Evolutionary conservation across 2,329 filamentous ascomycete species (phyloP).

Genomic region (Colletotrichum sp.): DNA sequence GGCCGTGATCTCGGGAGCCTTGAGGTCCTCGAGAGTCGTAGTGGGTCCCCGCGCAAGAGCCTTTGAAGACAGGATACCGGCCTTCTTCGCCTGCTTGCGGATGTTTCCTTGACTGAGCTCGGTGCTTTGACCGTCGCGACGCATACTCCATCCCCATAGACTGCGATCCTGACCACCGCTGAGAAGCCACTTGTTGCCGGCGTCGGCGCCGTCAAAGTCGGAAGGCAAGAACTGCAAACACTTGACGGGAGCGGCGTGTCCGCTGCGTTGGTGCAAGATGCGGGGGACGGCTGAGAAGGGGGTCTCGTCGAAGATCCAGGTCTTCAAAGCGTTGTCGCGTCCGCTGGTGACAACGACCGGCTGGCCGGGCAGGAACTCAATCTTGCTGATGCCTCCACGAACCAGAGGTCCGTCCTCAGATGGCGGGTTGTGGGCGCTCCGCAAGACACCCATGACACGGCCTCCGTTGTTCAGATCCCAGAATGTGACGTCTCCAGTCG

Average conservation of each 20-base stretch:
- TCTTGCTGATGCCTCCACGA: slow-evolving; percentile 80
- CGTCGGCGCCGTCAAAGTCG: slow-evolving; percentile 87
- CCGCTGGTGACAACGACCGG: slow-evolving; percentile 90
- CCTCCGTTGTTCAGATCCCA: slow-evolving; percentile 95
- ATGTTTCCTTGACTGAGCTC: slow-evolving; percentile 93
- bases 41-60: slow-evolving; percentile 64
- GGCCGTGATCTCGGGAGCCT: slow-evolving; percentile 89
- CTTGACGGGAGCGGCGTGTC: slow-evolving; percentile 86
- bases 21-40: slow-evolving; percentile 75
- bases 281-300: slow-evolving; percentile 89
- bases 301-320: slow-evolving; percentile 94
- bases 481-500: slow-evolving; percentile 87
- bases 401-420: slow-evolving; percentile 58
- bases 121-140: slow-evolving; percentile 90
- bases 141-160: slow-evolving; percentile 95
- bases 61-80: slow-evolving; percentile 69
- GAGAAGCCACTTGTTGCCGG: slow-evolving; percentile 90
- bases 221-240: slow-evolving; percentile 85
- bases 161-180: slow-evolving; percentile 90
- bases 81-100: slow-evolving; percentile 87
- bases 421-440: slow-evolving; percentile 86
- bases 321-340: slow-evolving; percentile 90
- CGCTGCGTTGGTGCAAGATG: slow-evolving; percentile 83
- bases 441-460: slow-evolving; percentile 83
- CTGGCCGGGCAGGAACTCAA: slow-evolving; percentile 90